Conservation (phyloP, 2,329 filamentous ascomycete species). For the Stagonosporopsis rhizophila region DNA sequence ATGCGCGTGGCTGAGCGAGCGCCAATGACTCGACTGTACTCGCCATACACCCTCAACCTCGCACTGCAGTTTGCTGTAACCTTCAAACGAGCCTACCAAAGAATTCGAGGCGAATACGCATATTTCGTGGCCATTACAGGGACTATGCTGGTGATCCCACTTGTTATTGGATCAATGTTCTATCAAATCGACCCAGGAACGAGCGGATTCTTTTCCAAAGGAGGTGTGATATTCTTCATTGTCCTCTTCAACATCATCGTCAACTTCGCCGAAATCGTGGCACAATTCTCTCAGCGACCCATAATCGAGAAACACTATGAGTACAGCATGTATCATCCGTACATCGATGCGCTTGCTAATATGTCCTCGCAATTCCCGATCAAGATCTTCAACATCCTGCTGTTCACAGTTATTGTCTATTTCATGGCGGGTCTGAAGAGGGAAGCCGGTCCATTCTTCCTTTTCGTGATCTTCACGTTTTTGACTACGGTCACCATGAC, state of each 20-base stretch:
- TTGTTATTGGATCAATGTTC: constrained; percentile 10
- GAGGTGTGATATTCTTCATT: constrained; percentile 68
- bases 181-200: constrained; percentile 7
- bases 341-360: constrained; percentile 77
- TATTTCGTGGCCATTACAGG: not conserved
- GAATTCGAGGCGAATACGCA: not conserved
- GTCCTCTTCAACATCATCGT: constrained; percentile 67
- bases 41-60: not conserved
- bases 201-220: constrained; percentile 62
- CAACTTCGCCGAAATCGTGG: constrained; percentile 67
- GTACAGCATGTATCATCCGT: constrained; percentile 85
- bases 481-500: not conserved
- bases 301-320: constrained; percentile 85
- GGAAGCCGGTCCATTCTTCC: constrained; percentile 76
- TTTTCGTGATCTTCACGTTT: constrained; percentile 69
- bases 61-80: not conserved
- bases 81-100: not conserved
- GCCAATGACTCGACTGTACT: not conserved
- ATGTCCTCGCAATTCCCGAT: constrained; percentile 60
- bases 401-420: constrained; percentile 71
- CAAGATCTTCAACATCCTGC: constrained; percentile 62
- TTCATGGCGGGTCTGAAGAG: constrained; percentile 81
- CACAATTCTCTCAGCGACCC: constrained; percentile 65
- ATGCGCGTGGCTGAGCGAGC: not conserved
- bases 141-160: constrained; percentile 2